Evolutionary conservation across 257 asterid species (phyloP).

Genomic region (Plantago elongata): DNA sequence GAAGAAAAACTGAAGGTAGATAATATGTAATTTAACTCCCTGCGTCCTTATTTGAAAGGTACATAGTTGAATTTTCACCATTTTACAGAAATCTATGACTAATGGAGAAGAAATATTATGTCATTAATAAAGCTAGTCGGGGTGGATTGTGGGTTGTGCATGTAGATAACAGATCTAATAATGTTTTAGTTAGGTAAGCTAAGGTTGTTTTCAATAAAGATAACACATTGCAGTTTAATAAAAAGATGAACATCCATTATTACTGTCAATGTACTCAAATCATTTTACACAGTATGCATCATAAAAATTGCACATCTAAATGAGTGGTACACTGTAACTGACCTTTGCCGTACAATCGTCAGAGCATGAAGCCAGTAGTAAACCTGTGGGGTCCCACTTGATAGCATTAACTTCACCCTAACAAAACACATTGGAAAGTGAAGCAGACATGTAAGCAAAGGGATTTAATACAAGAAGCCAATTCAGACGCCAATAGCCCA

Average conservation of each 20-base stretch:
- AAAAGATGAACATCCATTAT: background rate
- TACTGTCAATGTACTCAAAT: slow-evolving; percentile 1
- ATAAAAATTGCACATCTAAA: slow-evolving; percentile 3
- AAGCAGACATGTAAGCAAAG: slow-evolving; percentile 5
- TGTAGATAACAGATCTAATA: no score
- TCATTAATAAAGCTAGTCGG: no score
- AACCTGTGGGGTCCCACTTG: slow-evolving; percentile 98
- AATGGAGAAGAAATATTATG: no score
- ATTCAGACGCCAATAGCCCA: background rate
- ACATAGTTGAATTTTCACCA: no score
- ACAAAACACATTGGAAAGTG: slow-evolving; percentile 21
- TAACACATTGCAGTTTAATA: slow-evolving; percentile 1
- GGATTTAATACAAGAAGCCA: slow-evolving; percentile 6
- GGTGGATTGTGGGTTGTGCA: no score
- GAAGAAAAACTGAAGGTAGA: no score
- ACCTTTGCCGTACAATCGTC: slow-evolving; percentile 97
- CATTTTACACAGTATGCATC: slow-evolving; percentile 3
- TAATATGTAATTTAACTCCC: no score
- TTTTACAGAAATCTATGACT: no score
- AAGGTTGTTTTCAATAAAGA: slow-evolving; percentile 1
- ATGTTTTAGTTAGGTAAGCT: no score
- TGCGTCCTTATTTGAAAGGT: no score
- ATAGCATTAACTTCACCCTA: slow-evolving; percentile 97
- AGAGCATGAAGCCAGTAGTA: slow-evolving; percentile 91
- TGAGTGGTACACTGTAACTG: slow-evolving; percentile 24